Evolutionary conservation across 352 stramenopile genomes (phyloP).

Genomic region (Pythium brachiatum): DNA sequence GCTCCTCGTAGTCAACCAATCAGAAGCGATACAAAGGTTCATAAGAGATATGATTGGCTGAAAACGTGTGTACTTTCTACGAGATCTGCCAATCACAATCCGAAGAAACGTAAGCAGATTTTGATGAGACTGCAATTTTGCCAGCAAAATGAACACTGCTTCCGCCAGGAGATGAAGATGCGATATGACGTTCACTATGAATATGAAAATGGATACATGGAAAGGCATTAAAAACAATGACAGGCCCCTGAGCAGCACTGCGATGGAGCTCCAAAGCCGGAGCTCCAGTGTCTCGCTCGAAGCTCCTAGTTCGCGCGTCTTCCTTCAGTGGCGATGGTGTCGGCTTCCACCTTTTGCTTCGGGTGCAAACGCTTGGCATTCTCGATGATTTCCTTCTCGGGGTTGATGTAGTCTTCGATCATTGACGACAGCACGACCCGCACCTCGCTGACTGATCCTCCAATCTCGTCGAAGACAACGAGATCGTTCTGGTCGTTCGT

Average conservation of each 20-base stretch:
- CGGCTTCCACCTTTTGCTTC: not conserved
- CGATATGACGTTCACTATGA: not conserved
- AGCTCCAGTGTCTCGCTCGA: too few relatives aligned
- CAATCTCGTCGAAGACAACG: slow-evolving; percentile 63
- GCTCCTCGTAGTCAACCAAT: not conserved
- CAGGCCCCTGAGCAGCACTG: too few relatives aligned
- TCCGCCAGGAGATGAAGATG: too few relatives aligned
- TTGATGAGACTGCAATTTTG: too few relatives aligned
- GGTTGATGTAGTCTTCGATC: slow-evolving; percentile 29
- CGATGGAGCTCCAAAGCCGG: too few relatives aligned
- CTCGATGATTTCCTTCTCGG: slow-evolving; percentile 15
- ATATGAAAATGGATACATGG: not conserved
- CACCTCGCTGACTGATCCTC: slow-evolving; percentile 43
- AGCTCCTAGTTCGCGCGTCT: slow-evolving; percentile 1
- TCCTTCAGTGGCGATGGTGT: not conserved
- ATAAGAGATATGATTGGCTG: not conserved
- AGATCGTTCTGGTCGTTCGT: slow-evolving; percentile 38
- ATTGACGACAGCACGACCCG: slow-evolving; percentile 54
- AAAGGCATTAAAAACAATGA: not conserved
- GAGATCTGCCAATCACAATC: not conserved
- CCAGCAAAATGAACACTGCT: too few relatives aligned
- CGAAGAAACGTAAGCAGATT: too few relatives aligned
- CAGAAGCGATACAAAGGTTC: not conserved
- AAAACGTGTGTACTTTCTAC: not conserved
- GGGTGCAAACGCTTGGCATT: not conserved